phyloP scores from a whole-genome alignment of 2,329 filamentous ascomycete species.

The Cephalotrichum gorgonifer region DNA sequence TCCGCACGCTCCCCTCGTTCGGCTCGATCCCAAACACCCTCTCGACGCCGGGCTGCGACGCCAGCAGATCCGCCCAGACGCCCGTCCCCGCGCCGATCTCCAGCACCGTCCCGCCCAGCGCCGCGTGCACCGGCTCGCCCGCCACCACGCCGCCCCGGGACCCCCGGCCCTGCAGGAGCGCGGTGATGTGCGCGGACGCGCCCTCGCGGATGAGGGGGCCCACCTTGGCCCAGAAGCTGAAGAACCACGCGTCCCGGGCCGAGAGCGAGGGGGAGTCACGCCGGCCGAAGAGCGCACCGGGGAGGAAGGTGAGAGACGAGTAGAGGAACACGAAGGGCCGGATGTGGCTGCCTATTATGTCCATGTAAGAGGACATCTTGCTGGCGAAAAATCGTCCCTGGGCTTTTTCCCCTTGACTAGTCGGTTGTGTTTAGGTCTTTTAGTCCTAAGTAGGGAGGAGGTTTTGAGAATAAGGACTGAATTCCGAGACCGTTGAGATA shows the following conservation, averaged over 20 bases:
- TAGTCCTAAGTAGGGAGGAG: too few relatives aligned
- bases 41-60: conserved; percentile 13
- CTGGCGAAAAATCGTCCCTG: neutral
- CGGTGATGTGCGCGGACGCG: conserved; percentile 33
- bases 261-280: conserved; percentile 28
- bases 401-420: neutral
- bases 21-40: conserved; percentile 56
- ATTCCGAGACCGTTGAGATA: too few relatives aligned
- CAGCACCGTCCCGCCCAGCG: conserved; percentile 40
- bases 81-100: conserved; percentile 55
- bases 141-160: conserved; percentile 22
- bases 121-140: conserved; percentile 20
- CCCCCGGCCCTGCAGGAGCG: conserved; percentile 42
- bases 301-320: conserved; percentile 36
- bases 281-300: conserved; percentile 28
- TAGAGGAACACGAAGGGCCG: conserved; percentile 43
- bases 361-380: neutral
- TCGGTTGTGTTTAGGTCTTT: neutral
- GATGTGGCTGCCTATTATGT: conserved; percentile 22
- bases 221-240: conserved; percentile 45
- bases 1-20: conserved; percentile 40
- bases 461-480: too few relatives aligned
- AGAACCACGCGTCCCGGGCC: conserved; percentile 46
- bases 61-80: conserved; percentile 48
- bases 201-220: conserved; percentile 38